phyloP scores from a whole-genome alignment of 179 eudicot species.

The Actinidia arguta region DNA sequence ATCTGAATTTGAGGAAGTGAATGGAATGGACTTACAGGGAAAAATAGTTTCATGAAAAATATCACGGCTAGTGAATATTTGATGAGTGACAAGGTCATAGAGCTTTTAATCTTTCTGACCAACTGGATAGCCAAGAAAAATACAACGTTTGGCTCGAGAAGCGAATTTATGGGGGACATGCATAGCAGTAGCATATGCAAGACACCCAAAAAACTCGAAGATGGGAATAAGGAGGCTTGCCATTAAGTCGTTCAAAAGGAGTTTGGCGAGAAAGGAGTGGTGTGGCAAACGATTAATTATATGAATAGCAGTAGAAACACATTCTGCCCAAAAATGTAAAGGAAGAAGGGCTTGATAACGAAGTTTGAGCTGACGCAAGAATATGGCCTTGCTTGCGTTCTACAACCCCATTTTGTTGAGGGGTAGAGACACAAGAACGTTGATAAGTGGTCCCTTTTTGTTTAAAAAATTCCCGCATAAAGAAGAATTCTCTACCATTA shows the following conservation, averaged over 20 bases:
- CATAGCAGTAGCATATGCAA: neutral
- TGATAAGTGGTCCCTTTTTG: neutral
- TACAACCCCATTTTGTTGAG: neutral
- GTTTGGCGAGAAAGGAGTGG: neutral
- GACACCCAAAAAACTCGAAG: constrained; percentile 6
- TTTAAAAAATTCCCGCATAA: neutral
- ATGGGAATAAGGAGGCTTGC: neutral
- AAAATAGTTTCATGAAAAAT: constrained; percentile 1
- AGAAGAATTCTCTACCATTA: neutral
- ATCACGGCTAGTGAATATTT: neutral
- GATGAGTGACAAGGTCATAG: neutral
- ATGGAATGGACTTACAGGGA: neutral
- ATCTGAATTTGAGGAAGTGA: neutral
- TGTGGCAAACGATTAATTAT: neutral
- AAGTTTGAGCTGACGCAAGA: neutral
- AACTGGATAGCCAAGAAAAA: too few relatives aligned
- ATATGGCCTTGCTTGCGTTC: neutral
- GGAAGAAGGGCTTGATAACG: neutral
- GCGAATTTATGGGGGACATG: neutral
- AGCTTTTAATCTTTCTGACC: constrained; percentile 17
- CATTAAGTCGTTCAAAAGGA: neutral
- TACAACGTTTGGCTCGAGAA: neutral
- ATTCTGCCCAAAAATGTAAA: neutral
- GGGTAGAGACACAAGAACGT: too few relatives aligned
- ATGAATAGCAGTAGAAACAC: neutral